These are phyloP conservation scores for Geoglossum glabrum DNA, from an alignment of 495 filamentous ascomycete genomes.

Conservation along the genomic window DNA sequence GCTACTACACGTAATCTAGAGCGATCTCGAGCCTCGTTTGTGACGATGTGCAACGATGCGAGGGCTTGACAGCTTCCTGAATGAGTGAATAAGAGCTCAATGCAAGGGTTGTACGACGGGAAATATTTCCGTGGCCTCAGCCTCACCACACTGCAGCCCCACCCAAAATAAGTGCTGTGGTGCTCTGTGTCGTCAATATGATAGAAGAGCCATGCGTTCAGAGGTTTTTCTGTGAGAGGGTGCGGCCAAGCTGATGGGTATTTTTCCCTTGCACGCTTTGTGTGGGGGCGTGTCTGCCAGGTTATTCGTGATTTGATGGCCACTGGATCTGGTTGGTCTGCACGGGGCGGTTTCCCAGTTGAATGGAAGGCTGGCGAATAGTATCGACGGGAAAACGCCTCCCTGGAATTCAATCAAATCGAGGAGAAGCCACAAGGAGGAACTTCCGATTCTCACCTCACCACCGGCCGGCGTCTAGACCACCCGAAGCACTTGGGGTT, in stretches of 20 bases:
- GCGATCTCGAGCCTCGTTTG: background rate
- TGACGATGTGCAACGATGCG: background rate
- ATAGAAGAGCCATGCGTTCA: background rate
- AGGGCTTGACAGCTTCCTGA: background rate
- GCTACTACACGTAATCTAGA: background rate
- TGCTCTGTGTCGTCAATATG: background rate
- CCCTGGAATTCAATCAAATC: background rate
- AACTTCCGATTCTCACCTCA: background rate
- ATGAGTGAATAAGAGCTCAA: background rate
- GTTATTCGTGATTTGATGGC: background rate
- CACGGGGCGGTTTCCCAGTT: background rate
- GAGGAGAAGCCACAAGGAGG: background rate
- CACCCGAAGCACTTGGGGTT: too few species aligned
- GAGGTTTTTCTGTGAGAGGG: background rate
- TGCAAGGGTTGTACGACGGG: background rate
- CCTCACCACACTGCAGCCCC: background rate
- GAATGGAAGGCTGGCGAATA: background rate
- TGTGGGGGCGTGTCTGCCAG: background rate
- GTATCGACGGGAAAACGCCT: background rate
- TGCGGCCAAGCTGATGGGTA: background rate
- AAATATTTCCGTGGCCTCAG: background rate
- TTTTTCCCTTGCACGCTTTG: background rate
- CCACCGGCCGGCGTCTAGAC: too few species aligned
- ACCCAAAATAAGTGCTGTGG: background rate
- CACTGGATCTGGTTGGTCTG: too few species aligned